Evolutionary conservation across 1,139 yeast species (phyloP).

Genomic region (Ogataea hybrid): DNA sequence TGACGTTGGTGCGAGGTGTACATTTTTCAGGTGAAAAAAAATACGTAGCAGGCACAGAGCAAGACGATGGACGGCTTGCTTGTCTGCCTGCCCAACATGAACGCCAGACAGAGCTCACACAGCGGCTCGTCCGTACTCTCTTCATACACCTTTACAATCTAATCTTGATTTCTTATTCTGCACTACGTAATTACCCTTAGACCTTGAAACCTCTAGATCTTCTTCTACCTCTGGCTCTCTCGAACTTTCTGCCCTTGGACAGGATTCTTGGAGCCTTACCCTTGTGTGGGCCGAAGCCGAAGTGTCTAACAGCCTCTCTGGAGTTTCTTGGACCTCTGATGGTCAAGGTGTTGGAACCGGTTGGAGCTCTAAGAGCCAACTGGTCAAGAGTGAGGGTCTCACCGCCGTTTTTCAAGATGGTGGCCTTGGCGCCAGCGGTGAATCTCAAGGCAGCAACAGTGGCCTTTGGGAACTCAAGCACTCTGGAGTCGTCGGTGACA

Average conservation of each 20-base stretch:
- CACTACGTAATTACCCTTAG: constrained; percentile 43
- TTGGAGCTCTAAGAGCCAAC: constrained; percentile 98
- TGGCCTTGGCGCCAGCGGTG: constrained; percentile 99
- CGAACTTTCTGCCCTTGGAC: constrained; percentile 99
- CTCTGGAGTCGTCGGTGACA: constrained; percentile 96
- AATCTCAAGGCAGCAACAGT: constrained; percentile 99
- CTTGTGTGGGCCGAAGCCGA: constrained; percentile 99
- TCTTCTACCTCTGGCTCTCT: constrained; percentile 99
- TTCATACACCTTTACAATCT: background rate
- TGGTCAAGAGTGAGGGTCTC: constrained; percentile 99
- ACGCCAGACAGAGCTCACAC: too few species aligned
- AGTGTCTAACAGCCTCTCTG: constrained; percentile 99
- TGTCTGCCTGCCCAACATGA: too few species aligned
- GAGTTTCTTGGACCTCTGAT: constrained; percentile 98
- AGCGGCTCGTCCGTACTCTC: too few species aligned
- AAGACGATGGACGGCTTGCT: too few species aligned
- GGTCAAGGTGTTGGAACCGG: constrained; percentile 97
- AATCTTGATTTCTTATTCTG: constrained; percentile 7
- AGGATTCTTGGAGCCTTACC: constrained; percentile 98
- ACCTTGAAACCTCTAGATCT: constrained; percentile 99
- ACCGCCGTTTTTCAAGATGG: constrained; percentile 98
- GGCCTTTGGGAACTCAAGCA: constrained; percentile 91
- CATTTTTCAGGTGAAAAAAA: constrained; percentile 2
- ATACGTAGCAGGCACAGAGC: too few species aligned
- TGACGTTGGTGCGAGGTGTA: constrained; percentile 13